Conservation (phyloP, 2,329 filamentous ascomycete genomes). For the Nigrospora osmanthi region DNA sequence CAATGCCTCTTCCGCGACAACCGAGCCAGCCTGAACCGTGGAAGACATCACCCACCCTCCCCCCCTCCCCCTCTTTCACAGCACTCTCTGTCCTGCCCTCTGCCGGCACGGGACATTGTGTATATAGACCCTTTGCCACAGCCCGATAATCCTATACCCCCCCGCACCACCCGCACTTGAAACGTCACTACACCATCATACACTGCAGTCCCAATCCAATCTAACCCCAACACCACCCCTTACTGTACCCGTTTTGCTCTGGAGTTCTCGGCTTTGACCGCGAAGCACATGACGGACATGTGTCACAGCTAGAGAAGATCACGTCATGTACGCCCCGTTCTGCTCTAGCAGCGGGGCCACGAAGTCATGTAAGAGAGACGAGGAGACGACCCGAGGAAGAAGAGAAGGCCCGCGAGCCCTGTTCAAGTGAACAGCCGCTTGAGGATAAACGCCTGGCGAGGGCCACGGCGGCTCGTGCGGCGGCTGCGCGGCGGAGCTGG, state of each 20-base stretch:
- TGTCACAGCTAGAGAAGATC: slow-evolving; percentile 22
- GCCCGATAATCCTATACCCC: slow-evolving; percentile 23
- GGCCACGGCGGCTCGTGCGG: background rate
- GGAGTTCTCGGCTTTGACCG: slow-evolving; percentile 24
- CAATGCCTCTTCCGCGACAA: too few relatives aligned
- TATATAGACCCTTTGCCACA: slow-evolving; percentile 20
- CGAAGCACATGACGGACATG: slow-evolving; percentile 20
- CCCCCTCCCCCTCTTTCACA: slow-evolving; percentile 1
- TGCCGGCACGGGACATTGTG: slow-evolving; percentile 16
- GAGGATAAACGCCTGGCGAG: background rate
- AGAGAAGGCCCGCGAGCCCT: slow-evolving; percentile 3
- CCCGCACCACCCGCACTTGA: slow-evolving; percentile 11
- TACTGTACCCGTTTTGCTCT: slow-evolving; percentile 15
- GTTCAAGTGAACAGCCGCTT: slow-evolving; percentile 20
- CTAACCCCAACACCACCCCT: slow-evolving; percentile 9
- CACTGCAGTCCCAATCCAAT: slow-evolving; percentile 10
- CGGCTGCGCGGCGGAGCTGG: background rate
- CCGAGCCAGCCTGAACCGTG: slow-evolving; percentile 7
- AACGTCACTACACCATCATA: slow-evolving; percentile 14
- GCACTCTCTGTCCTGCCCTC: slow-evolving; percentile 5
- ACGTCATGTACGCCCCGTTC: slow-evolving; percentile 23
- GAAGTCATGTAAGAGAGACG: slow-evolving; percentile 26
- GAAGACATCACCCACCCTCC: slow-evolving; percentile 5
- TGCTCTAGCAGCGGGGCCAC: slow-evolving; percentile 16
- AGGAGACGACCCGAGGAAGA: slow-evolving; percentile 12